Conservation (phyloP, 75 land plant species). For the Pinus albicaulis region DNA sequence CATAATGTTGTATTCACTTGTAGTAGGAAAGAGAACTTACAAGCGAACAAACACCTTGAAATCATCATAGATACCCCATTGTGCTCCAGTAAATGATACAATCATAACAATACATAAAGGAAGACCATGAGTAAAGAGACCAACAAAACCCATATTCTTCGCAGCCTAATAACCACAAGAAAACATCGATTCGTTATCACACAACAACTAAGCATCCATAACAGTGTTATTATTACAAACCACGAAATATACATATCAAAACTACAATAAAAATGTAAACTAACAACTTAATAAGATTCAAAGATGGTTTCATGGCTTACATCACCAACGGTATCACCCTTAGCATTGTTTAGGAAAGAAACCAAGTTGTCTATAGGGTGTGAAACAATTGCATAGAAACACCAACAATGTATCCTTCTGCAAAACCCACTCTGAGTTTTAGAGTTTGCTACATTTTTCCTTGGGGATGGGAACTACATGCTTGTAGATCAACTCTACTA, state of each 20-base stretch:
- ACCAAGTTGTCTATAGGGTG: constrained; percentile 90
- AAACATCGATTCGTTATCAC: too few species aligned
- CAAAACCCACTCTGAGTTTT: constrained; percentile 59
- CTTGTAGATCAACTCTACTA: constrained; percentile 74
- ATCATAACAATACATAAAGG: constrained; percentile 45
- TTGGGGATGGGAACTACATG: constrained; percentile 71
- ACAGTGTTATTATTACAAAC: too few species aligned
- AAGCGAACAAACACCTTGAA: constrained; percentile 50
- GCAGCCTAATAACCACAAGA: too few species aligned
- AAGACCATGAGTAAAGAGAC: constrained; percentile 35
- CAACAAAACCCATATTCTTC: constrained; percentile 26
- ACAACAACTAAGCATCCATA: too few species aligned
- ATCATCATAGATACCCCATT: constrained; percentile 51
- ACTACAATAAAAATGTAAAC: too few species aligned
- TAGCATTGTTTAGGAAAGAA: constrained; percentile 39
- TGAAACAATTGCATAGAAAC: constrained; percentile 82
- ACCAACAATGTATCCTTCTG: constrained; percentile 84
- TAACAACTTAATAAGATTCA: too few species aligned
- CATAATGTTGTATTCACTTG: too few species aligned
- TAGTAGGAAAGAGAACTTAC: too few species aligned
- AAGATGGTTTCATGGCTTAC: too few species aligned
- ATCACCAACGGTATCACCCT: constrained; percentile 54
- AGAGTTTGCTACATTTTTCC: constrained; percentile 69
- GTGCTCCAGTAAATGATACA: constrained; percentile 43
- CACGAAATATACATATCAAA: too few species aligned